Evolutionary conservation across 2,329 filamentous ascomycete species (phyloP), one percentile per base, ranked within the genome.

Genomic region (Colletotrichum kahawae): DNA sequence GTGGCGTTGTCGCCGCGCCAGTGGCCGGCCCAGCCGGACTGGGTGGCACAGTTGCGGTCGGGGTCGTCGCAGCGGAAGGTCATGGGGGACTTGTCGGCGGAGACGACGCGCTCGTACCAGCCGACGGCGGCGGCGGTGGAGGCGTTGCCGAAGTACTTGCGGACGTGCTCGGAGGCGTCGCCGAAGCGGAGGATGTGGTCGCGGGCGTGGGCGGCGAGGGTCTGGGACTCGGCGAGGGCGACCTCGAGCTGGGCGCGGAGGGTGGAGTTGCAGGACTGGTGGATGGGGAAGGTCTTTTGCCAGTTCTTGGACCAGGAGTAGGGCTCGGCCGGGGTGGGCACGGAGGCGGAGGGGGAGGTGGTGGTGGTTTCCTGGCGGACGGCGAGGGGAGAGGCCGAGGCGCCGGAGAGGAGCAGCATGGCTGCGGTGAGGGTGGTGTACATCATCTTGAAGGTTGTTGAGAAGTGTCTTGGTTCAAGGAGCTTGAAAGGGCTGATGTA

Each of bases 51-150:
- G 84, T 94, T 94, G 24, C 87, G 84, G 78, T 94, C 93, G 0
- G 90, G 88, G 77, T 94, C 90, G 75, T 95, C 93, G 78, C 93
- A 94, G 24, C 92, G 90, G 86, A 94, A 94, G 21, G 91, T 80
- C 60, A 92, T 86, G 31, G 85, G 87, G 0, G 84, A 84, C 79
- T 90, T 90, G 82, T 93, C 88, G 2, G 88, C 91, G 57, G 87
- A 87, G 78, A 90, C 85, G 36, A 94, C 85, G 73, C 90, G 88
- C 68, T 92, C 90, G 77, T 88, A 93, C 86, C 91, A 92, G 6
- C 93, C 93, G 56, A 92, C 86, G 5, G 90, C 88, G 76, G 89
- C 87, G 27, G 88, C 88, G 4, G 91, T 90, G 5, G 91, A 85
- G 2, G 86, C 86, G 67, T 90, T 87, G 60, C 93, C 92, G 80